phyloP scores from a whole-genome alignment of 352 stramenopile species.

The Globisporangium okanoganense region DNA sequence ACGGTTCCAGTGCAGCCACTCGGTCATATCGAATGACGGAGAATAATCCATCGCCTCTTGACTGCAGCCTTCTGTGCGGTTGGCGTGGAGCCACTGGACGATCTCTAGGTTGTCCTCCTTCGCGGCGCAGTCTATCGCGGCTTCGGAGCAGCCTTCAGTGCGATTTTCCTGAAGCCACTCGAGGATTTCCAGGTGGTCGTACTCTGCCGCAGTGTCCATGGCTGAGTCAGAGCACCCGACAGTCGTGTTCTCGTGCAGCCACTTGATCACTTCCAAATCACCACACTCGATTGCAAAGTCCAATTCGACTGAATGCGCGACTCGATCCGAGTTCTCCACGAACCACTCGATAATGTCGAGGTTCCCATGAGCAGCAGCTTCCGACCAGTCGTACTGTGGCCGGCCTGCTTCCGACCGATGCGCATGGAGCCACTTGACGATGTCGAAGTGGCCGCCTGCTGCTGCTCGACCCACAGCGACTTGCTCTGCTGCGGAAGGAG shows the following conservation, averaged over 20 bases:
- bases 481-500: neutral
- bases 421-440: neutral
- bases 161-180: neutral
- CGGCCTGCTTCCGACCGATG: no score
- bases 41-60: neutral
- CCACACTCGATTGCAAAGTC: neutral
- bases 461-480: neutral
- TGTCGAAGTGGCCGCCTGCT: neutral
- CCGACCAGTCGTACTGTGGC: neutral
- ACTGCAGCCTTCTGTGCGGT: neutral
- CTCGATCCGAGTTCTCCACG: neutral
- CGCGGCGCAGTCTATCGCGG: neutral
- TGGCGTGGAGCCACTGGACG: neutral
- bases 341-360: neutral
- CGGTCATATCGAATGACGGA: neutral
- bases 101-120: neutral
- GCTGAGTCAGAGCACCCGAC: neutral
- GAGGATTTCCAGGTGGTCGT: neutral
- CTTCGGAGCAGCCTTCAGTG: neutral
- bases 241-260: neutral
- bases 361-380: neutral
- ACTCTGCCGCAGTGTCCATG: neutral
- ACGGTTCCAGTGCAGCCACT: constrained; percentile 1
- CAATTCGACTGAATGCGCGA: neutral
- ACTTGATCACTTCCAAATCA: neutral